Evolutionary conservation across 2,329 filamentous ascomycete genomes (phyloP), one percentile per base, ranked within the genome.

Genomic region (Aspergillus luchuensis): DNA sequence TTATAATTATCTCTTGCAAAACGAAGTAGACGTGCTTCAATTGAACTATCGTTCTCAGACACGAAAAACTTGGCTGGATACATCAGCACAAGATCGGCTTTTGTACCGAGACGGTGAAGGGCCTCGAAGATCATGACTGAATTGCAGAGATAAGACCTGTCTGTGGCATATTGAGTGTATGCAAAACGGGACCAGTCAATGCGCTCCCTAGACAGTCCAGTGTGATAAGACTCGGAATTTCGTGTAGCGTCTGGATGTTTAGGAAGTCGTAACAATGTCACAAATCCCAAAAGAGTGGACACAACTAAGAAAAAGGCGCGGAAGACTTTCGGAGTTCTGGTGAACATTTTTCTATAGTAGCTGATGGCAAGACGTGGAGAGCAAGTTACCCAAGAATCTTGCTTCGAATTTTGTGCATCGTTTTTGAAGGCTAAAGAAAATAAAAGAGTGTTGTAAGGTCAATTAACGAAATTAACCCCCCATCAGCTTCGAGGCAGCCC

Each of bases 81-180:
- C 30, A 56, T 50, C 51, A 59, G 17, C 6, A 56, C 33, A 11
- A 23, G 36, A 38, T 59, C 51, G 19, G 47, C 33, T 13, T 45
- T 51, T 11, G 43, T 50, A 13, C 8, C 41, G 2, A 50, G 52
- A 2, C 43, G 57, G 4, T 59, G 50, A 1, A 55, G 38, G 11
- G 33, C 17, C 8, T 55, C 52, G 4, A 55, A 75, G 8, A 75
- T 38, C 72, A 75, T 74, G 45, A 75, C 50, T 1, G 71, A 68
- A 55, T 74, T 74, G 71, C 73, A 75, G 7, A 75, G 70, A 66
- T 75, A 72, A 11, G 58, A 56, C 15, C 28, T 63, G 56, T 69
- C 60, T 17, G 73, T 75, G n/a, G 63, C 71, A 63, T 74, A 75
- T 60, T 72, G 72, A 2, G 63, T 66, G 53, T 75, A 75, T 19